phyloP scores from a whole-genome alignment of 305 asterid genomes.

The Vinca major region DNA sequence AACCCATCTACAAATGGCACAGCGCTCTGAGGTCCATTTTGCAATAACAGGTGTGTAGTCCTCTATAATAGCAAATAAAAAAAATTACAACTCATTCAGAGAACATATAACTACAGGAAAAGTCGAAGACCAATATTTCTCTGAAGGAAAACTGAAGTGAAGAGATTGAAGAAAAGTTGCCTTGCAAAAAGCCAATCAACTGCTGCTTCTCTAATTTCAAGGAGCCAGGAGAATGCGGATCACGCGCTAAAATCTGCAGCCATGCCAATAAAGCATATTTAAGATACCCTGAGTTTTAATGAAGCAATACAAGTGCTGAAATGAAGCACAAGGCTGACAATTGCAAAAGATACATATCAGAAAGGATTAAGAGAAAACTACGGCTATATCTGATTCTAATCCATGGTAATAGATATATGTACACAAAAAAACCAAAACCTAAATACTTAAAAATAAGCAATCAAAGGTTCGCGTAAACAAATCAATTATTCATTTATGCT shows the following conservation, averaged over 20 bases:
- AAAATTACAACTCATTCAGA: neutral
- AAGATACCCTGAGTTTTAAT: neutral
- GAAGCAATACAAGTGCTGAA: neutral
- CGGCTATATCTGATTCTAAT: neutral
- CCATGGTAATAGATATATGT: neutral
- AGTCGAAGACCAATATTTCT: constrained; percentile 7
- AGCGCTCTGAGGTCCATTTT: constrained; percentile 93
- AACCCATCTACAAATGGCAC: constrained; percentile 98
- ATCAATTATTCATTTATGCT: neutral
- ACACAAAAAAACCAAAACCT: neutral
- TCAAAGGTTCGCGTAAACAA: neutral
- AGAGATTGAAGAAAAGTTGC: constrained; percentile 24
- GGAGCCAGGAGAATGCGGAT: constrained; percentile 32
- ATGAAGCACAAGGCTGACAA: neutral
- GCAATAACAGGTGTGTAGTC: constrained; percentile 57
- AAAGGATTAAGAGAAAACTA: neutral
- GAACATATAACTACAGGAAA: neutral
- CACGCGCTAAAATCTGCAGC: constrained; percentile 62
- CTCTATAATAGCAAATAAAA: constrained; percentile 40
- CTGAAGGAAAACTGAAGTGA: neutral
- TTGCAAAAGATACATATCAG: neutral
- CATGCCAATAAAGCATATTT: neutral
- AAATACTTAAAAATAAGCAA: neutral
- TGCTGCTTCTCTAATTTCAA: constrained; percentile 55
- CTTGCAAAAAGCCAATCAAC: constrained; percentile 55